A percentile compares a stretch with the other conserved stretches of the same genome.
Conservation (phyloP, 495 filamentous ascomycete genomes). For the Penicilliopsis zonata region DNA sequence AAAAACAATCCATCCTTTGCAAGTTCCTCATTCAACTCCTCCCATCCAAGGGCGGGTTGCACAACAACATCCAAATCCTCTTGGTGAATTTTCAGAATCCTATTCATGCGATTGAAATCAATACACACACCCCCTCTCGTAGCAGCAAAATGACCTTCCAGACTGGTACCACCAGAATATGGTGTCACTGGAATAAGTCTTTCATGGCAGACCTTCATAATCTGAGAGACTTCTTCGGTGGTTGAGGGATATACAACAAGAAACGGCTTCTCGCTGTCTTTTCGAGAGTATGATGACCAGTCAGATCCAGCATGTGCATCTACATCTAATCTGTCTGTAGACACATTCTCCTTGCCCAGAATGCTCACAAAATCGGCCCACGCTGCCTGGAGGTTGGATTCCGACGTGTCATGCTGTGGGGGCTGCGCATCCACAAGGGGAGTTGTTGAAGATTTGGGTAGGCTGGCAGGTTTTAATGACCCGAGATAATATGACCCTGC, state of each 20-base stretch:
- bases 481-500: constrained; percentile 62
- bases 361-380: constrained; percentile 86
- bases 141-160: constrained; percentile 52
- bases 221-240: constrained; percentile 43
- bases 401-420: constrained; percentile 58
- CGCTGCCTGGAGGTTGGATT: constrained; percentile 74
- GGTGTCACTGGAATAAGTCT: constrained; percentile 51
- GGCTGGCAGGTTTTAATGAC: constrained; percentile 41
- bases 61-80: constrained; percentile 52
- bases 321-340: constrained; percentile 55
- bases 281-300: constrained; percentile 70
- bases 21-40: constrained; percentile 46
- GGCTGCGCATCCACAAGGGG: constrained; percentile 47
- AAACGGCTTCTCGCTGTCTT: constrained; percentile 32
- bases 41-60: constrained; percentile 57
- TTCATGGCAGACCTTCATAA: constrained; percentile 53
- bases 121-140: constrained; percentile 52
- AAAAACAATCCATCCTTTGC: constrained; percentile 48
- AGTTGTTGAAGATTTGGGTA: constrained; percentile 59
- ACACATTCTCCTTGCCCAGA: constrained; percentile 75
- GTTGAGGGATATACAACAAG: constrained; percentile 37
- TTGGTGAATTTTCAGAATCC: constrained; percentile 42
- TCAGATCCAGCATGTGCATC: constrained; percentile 67
- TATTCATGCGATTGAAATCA: constrained; percentile 53
- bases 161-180: constrained; percentile 50